A percentile compares a stretch with the other conserved stretches of the same genome.
phyloP scores from a whole-genome alignment of 345 rosid species.

The Turritis glabra region DNA sequence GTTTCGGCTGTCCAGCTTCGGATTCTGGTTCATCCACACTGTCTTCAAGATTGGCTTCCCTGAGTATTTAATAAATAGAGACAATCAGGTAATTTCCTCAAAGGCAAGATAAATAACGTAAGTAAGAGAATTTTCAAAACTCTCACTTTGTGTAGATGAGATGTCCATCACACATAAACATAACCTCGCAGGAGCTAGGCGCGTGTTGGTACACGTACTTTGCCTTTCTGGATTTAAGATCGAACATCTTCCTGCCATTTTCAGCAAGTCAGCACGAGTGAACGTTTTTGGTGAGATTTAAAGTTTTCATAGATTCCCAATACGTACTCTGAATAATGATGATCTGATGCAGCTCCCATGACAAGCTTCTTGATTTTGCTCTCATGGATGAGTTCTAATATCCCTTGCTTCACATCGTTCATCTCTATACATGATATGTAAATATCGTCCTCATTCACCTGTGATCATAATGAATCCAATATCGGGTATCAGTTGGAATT shows the following conservation, averaged over 20 bases:
- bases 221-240: constrained; percentile 64
- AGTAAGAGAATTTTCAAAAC: constrained; percentile 13
- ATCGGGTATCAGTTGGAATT: neutral
- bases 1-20: constrained; percentile 24
- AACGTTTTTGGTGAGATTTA: constrained; percentile 2
- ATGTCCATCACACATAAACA: constrained; percentile 59
- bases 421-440: constrained; percentile 45
- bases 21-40: constrained; percentile 12
- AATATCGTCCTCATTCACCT: constrained; percentile 52
- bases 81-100: constrained; percentile 24
- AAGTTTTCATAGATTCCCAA: neutral
- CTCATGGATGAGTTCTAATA: constrained; percentile 60
- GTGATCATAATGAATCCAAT: constrained; percentile 18
- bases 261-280: constrained; percentile 23
- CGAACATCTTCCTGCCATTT: constrained; percentile 54
- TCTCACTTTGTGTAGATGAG: constrained; percentile 51
- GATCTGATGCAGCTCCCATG: constrained; percentile 81
- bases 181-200: constrained; percentile 52
- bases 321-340: constrained; percentile 51
- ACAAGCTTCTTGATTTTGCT: constrained; percentile 59
- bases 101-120: neutral
- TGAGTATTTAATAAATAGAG: constrained; percentile 8
- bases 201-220: constrained; percentile 49
- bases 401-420: constrained; percentile 62
- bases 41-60: constrained; percentile 32